Conservation (phyloP, 2,329 filamentous ascomycete species). For the Canariomyces notabilis region DNA sequence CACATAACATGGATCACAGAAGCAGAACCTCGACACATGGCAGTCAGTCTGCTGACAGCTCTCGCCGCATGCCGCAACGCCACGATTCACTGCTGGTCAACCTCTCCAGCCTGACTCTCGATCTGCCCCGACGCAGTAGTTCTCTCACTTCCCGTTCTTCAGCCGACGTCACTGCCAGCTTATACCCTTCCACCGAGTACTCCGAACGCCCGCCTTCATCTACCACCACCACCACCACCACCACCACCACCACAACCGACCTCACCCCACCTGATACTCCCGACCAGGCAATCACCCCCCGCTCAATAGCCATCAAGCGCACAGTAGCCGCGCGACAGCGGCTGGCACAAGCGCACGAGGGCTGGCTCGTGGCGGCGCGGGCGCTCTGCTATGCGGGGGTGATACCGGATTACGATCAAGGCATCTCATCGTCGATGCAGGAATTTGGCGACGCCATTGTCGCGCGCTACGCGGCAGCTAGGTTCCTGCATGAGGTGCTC, state of each 20-base stretch:
- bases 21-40: no score
- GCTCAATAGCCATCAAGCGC: constrained; percentile 1
- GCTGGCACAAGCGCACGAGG: not conserved
- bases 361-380: not conserved
- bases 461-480: not conserved
- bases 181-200: no score
- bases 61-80: no score
- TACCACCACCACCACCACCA: no score
- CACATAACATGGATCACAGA: no score
- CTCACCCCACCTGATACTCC: not conserved
- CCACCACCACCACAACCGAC: not conserved
- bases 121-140: no score
- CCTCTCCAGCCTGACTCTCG: no score
- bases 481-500: constrained; percentile 1
- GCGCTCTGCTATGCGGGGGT: not conserved
- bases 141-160: no score
- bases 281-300: not conserved
- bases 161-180: no score
- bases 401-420: not conserved
- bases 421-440: not conserved
- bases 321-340: not conserved
- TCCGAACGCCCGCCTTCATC: no score
- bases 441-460: constrained; percentile 3
- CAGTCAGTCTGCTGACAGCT: no score
- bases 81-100: no score